Base-by-base conservation (phyloP, 208 protist genomes). In the Vickermania ingenoplastis region DNA sequence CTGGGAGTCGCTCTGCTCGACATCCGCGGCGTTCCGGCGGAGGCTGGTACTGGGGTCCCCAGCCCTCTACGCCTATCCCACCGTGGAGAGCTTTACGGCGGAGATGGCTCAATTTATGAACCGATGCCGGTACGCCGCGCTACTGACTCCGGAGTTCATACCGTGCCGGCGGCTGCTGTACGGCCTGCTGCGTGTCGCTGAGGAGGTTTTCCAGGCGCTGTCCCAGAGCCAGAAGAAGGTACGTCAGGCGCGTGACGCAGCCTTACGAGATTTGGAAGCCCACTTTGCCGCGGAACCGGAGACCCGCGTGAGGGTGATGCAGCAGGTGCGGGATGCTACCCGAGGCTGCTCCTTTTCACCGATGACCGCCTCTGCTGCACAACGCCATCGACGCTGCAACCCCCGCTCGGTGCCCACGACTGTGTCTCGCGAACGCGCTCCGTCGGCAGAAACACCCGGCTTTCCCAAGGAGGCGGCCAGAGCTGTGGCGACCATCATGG, bases 91-190 rank as follows among this genome's bases (percentile, higher is more conserved):
- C 51, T 90, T 93, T 61, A 79, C 73, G 2, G 55, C 48, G 11
- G 77, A 79, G 56, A 75, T 88, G 54, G 63, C 61, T n/a, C 53
- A 14, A n/a, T 93, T 90, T 59, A 26, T 93, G 55, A 52, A 70
- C 30, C 69, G 79, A 23, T 90, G 82, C 59, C 73, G 73, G 50
- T 89, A 89, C 63, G 71, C 77, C 50, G 79, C 77, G 11, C 73
- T 89, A 30, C 71, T 79, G 53, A 71, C 59, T 0, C 61, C 64
- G 3, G 55, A 27, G 30, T 90, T 93, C 57, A 60, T 63, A 14
- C 50, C 58, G 13, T 69, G 67, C 25, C 69, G 69, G 31, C 69
- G 60, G 50, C 73, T 78, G 31, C 41, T 92, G 30, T 73, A 70
- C 26, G 74, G 65, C 7, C 66, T 92, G 73, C 61, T 92, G 57